Conservation (phyloP, 176 grass and related monocot genomes). For the Aegilops tauschii region DNA sequence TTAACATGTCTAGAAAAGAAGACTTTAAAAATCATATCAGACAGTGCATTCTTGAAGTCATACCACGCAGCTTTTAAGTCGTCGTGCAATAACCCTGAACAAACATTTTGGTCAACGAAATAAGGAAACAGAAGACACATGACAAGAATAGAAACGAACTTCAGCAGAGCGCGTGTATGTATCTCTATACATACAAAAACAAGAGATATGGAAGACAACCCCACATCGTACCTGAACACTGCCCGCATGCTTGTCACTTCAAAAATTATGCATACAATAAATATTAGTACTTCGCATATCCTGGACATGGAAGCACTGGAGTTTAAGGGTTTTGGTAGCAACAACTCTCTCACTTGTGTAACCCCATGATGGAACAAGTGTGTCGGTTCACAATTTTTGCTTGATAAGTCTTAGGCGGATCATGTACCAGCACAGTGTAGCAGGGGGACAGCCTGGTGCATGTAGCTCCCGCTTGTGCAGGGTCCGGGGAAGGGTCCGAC, state of each 20-base stretch:
- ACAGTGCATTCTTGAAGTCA: neutral
- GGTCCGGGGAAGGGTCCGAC: neutral
- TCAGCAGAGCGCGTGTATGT: neutral
- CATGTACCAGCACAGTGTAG: slow-evolving; percentile 21
- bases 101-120: neutral
- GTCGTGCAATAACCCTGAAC: slow-evolving; percentile 1
- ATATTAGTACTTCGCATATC: neutral
- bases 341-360: neutral
- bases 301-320: neutral
- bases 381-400: neutral
- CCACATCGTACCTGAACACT: slow-evolving; percentile 26
- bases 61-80: neutral
- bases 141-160: neutral
- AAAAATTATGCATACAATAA: neutral
- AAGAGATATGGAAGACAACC: neutral
- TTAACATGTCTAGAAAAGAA: neutral
- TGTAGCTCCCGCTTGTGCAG: no score
- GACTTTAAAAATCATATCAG: neutral
- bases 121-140: neutral
- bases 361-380: neutral
- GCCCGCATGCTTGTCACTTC: neutral
- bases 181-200: neutral
- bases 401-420: neutral
- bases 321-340: neutral
- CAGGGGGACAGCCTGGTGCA: neutral